Evolutionary conservation across 768 basidiomycete species (phyloP).

Genomic region (Phaffia australis): DNA sequence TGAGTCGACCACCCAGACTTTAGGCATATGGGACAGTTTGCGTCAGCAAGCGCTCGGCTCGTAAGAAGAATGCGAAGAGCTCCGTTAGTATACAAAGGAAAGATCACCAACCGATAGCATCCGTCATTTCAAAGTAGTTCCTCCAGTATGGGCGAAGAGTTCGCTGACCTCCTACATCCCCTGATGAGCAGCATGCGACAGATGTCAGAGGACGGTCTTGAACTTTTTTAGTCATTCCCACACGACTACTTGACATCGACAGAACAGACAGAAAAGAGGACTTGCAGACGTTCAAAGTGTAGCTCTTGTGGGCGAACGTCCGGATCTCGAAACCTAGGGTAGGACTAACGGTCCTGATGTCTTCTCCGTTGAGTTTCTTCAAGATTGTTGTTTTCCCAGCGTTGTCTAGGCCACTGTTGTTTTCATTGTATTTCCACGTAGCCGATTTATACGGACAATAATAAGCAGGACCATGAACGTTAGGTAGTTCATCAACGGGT

Average conservation of each 20-base stretch:
- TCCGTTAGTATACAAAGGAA: too few relatives aligned
- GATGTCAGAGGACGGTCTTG: background rate
- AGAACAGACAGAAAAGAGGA: conserved; percentile 14
- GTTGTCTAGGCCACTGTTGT: conserved; percentile 86
- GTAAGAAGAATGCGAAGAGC: too few relatives aligned
- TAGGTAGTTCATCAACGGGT: background rate
- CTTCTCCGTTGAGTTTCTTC: conserved; percentile 87
- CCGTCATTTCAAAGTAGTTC: conserved; percentile 98
- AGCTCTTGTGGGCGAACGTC: conserved; percentile 78
- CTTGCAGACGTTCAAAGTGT: conserved; percentile 70
- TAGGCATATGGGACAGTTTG: too few relatives aligned
- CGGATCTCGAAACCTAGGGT: conserved; percentile 99
- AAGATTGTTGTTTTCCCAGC: conserved; percentile 98
- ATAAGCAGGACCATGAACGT: background rate
- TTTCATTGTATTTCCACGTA: too few relatives aligned
- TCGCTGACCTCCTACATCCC: conserved; percentile 96
- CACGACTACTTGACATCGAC: background rate
- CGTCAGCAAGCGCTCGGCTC: too few relatives aligned
- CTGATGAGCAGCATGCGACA: conserved; percentile 40
- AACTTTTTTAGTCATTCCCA: background rate
- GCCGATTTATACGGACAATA: background rate
- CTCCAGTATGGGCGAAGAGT: conserved; percentile 96
- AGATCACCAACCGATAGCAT: conserved; percentile 49
- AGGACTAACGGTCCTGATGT: conserved; percentile 75
- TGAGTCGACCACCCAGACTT: conserved; percentile 96